phyloP scores from a whole-genome alignment of 2,329 filamentous ascomycete genomes.

The Metarhizium sp. region DNA sequence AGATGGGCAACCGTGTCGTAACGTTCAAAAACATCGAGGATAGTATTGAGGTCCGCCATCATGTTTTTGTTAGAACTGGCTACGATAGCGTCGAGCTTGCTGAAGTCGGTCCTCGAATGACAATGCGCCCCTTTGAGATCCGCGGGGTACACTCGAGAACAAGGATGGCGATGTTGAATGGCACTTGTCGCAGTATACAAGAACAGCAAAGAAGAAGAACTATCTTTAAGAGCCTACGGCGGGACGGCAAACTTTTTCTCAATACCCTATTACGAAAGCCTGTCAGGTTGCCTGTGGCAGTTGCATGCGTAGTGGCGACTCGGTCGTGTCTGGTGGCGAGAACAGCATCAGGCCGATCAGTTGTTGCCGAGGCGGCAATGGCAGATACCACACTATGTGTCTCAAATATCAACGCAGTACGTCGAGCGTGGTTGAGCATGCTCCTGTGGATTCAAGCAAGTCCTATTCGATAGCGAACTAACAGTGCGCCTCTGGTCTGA shows the following conservation, averaged over 20 bases:
- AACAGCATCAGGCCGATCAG: background rate
- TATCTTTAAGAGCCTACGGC: background rate
- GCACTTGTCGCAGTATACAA: conserved; percentile 91
- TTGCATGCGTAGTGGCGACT: background rate
- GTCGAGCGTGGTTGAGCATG: background rate
- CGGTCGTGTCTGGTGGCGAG: background rate
- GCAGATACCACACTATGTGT: background rate
- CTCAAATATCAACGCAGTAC: background rate
- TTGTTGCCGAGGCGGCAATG: background rate
- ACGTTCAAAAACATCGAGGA: conserved; percentile 94
- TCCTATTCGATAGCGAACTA: background rate
- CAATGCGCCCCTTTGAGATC: conserved; percentile 94
- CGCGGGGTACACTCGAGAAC: conserved; percentile 85
- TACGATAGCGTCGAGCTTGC: conserved; percentile 83
- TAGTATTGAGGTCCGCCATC: conserved; percentile 73
- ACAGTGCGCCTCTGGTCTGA: background rate
- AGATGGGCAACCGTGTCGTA: conserved; percentile 80
- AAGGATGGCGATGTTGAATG: conserved; percentile 95
- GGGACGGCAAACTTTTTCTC: background rate
- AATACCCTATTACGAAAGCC: background rate
- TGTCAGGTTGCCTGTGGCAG: background rate
- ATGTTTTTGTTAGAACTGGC: conserved; percentile 86
- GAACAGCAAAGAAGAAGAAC: conserved; percentile 85
- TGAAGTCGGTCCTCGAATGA: conserved; percentile 90
- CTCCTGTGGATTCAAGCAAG: background rate